Conservation (phyloP, 2,329 filamentous ascomycete species). For the Ceratocystis destructans region DNA sequence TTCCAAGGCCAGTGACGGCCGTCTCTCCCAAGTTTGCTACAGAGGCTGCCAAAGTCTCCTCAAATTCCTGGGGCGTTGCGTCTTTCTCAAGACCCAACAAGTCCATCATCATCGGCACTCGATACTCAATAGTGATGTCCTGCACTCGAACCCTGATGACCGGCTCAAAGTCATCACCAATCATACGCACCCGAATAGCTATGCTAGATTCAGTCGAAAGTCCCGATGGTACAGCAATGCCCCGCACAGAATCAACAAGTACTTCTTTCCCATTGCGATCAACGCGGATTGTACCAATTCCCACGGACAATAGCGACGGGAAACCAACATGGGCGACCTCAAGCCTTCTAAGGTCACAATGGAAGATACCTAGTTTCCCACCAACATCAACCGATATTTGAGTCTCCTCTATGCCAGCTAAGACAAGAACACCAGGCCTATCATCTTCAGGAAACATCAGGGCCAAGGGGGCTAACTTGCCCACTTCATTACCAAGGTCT, state of each 20-base stretch:
- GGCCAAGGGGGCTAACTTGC: conserved; percentile 70
- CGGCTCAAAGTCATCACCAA: conserved; percentile 89
- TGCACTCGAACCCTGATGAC: conserved; percentile 76
- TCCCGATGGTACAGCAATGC: conserved; percentile 21
- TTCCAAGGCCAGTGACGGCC: conserved; percentile 33
- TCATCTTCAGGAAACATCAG: conserved; percentile 97
- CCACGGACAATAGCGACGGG: conserved; percentile 69
- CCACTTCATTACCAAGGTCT: conserved; percentile 61
- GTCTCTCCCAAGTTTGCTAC: conserved; percentile 62
- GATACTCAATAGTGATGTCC: conserved; percentile 78
- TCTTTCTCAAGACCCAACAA: conserved; percentile 57
- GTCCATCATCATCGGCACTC: conserved; percentile 69
- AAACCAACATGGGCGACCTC: conserved; percentile 72
- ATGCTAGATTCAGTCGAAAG: conserved; percentile 26
- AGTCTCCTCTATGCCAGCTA: conserved; percentile 52
- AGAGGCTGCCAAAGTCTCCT: conserved; percentile 62
- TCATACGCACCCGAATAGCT: conserved; percentile 75
- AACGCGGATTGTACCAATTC: conserved; percentile 49
- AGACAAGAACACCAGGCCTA: conserved; percentile 68
- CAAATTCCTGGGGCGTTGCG: conserved; percentile 57
- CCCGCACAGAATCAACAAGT: conserved; percentile 45
- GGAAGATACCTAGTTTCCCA: conserved; percentile 51
- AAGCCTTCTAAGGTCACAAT: conserved; percentile 44
- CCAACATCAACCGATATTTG: conserved; percentile 50
- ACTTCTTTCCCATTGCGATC: conserved; percentile 55